These are phyloP conservation scores for Tylopilus vinaceipallidus DNA, from an alignment of 768 basidiomycete genomes.

Conservation along the genomic window DNA sequence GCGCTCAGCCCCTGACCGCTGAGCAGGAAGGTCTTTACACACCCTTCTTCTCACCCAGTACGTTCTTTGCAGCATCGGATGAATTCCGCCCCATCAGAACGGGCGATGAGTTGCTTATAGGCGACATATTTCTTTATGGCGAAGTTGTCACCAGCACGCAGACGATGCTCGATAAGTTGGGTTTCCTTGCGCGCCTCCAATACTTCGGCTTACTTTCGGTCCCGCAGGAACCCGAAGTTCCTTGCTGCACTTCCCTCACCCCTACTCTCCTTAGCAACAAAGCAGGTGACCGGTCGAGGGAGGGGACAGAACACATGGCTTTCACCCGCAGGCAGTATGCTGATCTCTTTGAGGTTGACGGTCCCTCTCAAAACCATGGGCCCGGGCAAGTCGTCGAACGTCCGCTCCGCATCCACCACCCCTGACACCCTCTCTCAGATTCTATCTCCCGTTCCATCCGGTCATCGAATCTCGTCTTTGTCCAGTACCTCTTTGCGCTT, in stretches of 20 bases:
- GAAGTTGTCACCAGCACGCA: constrained; percentile 94
- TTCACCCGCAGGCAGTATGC: constrained; percentile 86
- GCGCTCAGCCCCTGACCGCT: constrained; percentile 45
- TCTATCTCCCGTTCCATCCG: constrained; percentile 13
- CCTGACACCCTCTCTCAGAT: background rate
- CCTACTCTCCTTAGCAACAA: constrained; percentile 78
- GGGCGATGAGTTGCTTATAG: constrained; percentile 49
- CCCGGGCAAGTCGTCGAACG: constrained; percentile 6
- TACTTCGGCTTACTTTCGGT: background rate
- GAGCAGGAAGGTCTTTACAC: constrained; percentile 42
- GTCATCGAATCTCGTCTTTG: constrained; percentile 73
- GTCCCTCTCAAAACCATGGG: constrained; percentile 16
- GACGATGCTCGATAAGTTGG: constrained; percentile 86
- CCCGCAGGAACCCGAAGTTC: constrained; percentile 68
- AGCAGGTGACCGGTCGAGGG: constrained; percentile 86
- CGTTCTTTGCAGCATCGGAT: constrained; percentile 57
- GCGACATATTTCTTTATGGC: constrained; percentile 80
- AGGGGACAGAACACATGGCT: constrained; percentile 91
- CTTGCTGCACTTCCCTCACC: constrained; percentile 71
- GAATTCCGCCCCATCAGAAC: constrained; percentile 24
- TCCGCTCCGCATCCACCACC: background rate
- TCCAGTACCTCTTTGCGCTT: constrained; percentile 90
- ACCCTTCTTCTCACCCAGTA: constrained; percentile 67
- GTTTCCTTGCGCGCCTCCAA: background rate
- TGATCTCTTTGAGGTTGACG: constrained; percentile 44